A percentile compares a stretch with the other conserved stretches of the same genome.
phyloP scores from a whole-genome alignment of 2,329 filamentous ascomycete genomes.

The Juglanconis oblonga region DNA sequence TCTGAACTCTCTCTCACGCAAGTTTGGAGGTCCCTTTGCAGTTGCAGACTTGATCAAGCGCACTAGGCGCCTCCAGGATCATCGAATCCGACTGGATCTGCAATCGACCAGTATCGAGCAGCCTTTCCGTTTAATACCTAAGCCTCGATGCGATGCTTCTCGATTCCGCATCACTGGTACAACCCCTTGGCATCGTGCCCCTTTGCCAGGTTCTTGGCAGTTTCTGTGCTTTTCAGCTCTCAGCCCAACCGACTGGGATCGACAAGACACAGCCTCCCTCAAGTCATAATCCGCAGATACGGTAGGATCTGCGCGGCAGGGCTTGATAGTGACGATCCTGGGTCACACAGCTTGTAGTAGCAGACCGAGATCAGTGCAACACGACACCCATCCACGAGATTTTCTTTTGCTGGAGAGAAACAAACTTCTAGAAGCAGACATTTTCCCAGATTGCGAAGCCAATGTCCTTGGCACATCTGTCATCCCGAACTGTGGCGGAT shows the following conservation, averaged over 20 bases:
- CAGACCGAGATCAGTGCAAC: neutral
- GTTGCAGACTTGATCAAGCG: no score
- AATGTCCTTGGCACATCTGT: neutral
- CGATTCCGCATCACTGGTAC: no score
- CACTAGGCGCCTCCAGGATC: no score
- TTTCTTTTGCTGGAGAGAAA: neutral
- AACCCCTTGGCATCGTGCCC: neutral
- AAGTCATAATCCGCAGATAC: neutral
- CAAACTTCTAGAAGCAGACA: neutral
- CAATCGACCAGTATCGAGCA: no score
- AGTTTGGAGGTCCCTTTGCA: no score
- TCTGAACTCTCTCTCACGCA: no score
- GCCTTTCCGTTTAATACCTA: no score
- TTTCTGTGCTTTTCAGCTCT: neutral
- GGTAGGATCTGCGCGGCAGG: neutral
- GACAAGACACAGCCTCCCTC: no score
- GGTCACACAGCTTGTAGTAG: neutral
- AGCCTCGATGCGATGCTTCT: no score
- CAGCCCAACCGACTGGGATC: neutral
- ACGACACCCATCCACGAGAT: neutral
- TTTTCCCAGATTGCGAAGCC: neutral
- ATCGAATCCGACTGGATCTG: no score
- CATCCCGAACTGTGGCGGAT: neutral
- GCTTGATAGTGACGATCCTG: neutral
- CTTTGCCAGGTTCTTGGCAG: neutral